Conservation (phyloP, 1,284 basidiomycete genomes). For the Ganoderma lucidum region DNA sequence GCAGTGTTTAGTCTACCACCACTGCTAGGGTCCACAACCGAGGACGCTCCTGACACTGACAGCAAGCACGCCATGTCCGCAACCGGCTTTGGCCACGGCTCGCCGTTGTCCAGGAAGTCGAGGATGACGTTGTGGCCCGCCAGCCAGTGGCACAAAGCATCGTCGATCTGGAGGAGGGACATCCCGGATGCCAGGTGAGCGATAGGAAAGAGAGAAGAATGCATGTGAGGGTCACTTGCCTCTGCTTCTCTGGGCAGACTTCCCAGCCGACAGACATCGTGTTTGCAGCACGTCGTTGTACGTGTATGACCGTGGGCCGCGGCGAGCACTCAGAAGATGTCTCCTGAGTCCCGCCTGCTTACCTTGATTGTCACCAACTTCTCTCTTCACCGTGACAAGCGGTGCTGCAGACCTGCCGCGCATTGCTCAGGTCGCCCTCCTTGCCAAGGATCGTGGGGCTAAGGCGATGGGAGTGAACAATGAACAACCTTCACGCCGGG, state of each 20-base stretch:
- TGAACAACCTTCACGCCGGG: background rate
- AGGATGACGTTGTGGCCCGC: slow-evolving; percentile 16
- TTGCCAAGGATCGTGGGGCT: too few species aligned
- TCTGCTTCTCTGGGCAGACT: background rate
- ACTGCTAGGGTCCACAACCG: background rate
- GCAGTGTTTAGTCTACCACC: background rate
- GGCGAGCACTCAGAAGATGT: background rate
- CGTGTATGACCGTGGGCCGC: slow-evolving; percentile 11
- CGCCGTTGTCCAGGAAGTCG: slow-evolving; percentile 3
- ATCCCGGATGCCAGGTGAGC: slow-evolving; percentile 17
- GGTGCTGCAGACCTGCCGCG: background rate
- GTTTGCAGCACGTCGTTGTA: slow-evolving; percentile 6
- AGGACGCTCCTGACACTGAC: background rate
- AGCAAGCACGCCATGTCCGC: slow-evolving; percentile 7
- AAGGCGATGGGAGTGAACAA: background rate
- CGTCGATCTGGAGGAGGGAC: slow-evolving; percentile 19
- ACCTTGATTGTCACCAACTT: background rate
- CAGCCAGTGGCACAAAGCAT: slow-evolving; percentile 15
- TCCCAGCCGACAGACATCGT: slow-evolving; percentile 8
- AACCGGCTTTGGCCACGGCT: slow-evolving; percentile 11
- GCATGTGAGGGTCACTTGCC: slow-evolving; percentile 15
- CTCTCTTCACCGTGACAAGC: background rate
- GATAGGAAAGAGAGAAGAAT: background rate
- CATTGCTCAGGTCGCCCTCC: too few species aligned
- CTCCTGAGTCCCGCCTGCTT: background rate